These are phyloP conservation scores for Vitis hybrid DNA, from an alignment of 177 flowering plant species.

Conservation along the genomic window DNA sequence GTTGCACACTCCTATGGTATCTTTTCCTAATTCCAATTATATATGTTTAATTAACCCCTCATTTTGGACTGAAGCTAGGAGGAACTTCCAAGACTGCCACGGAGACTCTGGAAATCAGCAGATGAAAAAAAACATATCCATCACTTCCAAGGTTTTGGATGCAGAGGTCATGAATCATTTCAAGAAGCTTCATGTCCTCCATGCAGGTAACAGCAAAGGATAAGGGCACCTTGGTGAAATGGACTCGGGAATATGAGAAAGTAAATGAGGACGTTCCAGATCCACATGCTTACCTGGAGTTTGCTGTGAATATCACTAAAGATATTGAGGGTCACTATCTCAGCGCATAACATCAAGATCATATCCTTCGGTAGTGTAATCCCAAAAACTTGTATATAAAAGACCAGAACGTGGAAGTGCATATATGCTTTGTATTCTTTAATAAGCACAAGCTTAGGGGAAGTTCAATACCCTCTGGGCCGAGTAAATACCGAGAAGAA, in stretches of 20 bases:
- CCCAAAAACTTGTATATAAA: too few relatives aligned
- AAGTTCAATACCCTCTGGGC: too few relatives aligned
- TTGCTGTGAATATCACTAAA: constrained; percentile 9
- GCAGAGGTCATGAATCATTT: constrained; percentile 18
- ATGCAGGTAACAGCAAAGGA: constrained; percentile 8
- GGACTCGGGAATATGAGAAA: constrained; percentile 21
- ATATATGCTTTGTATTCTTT: too few relatives aligned
- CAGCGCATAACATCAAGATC: not conserved
- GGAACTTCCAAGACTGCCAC: too few relatives aligned
- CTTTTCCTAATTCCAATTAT: too few relatives aligned
- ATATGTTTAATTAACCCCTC: too few relatives aligned
- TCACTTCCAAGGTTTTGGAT: constrained; percentile 16
- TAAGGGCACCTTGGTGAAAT: constrained; percentile 11
- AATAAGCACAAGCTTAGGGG: too few relatives aligned
- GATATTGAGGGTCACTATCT: constrained; percentile 22
- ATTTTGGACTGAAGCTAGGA: too few relatives aligned
- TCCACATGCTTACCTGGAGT: constrained; percentile 11
- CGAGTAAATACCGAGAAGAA: too few relatives aligned
- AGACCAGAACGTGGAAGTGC: too few relatives aligned
- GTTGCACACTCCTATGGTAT: too few relatives aligned
- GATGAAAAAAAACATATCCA: constrained; percentile 16
- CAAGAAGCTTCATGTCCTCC: constrained; percentile 11
- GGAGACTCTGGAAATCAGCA: constrained; percentile 12
- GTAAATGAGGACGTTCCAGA: constrained; percentile 10
- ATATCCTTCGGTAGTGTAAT: not conserved